Evolutionary conservation across 2,329 filamentous ascomycete species (phyloP).

Genomic region (Aspergillus awamori): DNA sequence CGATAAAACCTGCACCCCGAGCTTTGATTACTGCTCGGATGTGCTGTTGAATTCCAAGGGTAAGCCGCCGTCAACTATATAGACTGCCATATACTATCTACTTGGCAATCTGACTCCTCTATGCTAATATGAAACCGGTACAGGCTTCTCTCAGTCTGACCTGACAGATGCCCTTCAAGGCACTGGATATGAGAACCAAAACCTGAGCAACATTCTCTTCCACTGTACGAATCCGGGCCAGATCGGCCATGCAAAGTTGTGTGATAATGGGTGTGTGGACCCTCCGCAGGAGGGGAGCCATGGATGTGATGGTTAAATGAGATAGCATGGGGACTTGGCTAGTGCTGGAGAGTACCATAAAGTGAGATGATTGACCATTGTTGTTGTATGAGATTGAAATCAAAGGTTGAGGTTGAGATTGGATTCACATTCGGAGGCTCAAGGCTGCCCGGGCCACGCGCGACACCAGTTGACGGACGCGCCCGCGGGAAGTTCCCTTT

Average conservation of each 20-base stretch:
- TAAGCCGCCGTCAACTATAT: conserved; percentile 12
- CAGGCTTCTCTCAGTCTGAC: conserved; percentile 35
- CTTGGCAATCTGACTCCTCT: not conserved
- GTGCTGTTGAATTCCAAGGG: conserved; percentile 34
- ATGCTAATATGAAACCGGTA: not conserved
- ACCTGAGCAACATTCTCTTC: conserved; percentile 35
- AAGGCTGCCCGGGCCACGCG: not conserved
- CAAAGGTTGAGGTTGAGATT: too few relatives aligned
- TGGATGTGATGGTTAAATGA: conserved; percentile 15
- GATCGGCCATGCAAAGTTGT: conserved; percentile 37
- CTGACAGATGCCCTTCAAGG: conserved; percentile 32
- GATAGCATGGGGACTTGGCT: not conserved
- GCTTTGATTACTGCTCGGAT: conserved; percentile 40
- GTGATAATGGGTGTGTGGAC: conserved; percentile 32
- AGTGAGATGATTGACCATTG: not conserved
- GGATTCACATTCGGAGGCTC: too few relatives aligned
- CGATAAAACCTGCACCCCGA: conserved; percentile 37
- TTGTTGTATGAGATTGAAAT: not conserved
- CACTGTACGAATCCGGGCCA: conserved; percentile 40
- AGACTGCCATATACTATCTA: not conserved
- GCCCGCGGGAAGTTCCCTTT: not conserved
- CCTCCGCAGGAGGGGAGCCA: conserved; percentile 34
- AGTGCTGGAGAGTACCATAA: too few relatives aligned
- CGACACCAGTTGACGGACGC: not conserved
- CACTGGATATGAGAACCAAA: conserved; percentile 29